Evolutionary conservation across 2,329 filamentous ascomycete genomes (phyloP).

Genomic region (Magnaporthiopsis rhizophila): DNA sequence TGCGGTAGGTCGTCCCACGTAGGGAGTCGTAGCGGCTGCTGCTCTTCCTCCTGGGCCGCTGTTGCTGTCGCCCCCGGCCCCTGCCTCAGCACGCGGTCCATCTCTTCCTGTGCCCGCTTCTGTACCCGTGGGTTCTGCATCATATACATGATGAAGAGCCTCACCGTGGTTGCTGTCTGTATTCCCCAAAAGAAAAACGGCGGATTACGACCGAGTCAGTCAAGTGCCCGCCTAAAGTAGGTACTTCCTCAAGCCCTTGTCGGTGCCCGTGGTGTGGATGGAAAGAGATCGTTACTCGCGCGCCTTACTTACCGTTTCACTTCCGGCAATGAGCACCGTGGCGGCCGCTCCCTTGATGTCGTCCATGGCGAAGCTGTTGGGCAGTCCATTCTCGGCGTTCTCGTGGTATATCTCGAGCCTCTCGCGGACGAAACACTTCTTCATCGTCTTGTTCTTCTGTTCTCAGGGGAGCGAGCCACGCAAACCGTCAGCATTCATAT

Average conservation of each 20-base stretch:
- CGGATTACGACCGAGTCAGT: neutral
- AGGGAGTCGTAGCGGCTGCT: constrained; percentile 18
- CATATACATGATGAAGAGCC: constrained; percentile 30
- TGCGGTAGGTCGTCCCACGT: constrained; percentile 14
- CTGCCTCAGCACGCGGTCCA: constrained; percentile 26
- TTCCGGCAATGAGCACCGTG: constrained; percentile 20
- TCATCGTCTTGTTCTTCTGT: constrained; percentile 1
- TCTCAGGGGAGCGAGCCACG: too few species aligned
- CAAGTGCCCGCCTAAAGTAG: too few species aligned
- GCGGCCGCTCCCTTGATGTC: constrained; percentile 22
- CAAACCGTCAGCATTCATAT: neutral
- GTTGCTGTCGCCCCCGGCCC: constrained; percentile 14
- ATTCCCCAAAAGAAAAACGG: neutral
- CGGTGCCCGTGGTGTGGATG: too few species aligned
- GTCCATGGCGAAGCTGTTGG: constrained; percentile 16
- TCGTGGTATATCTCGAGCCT: constrained; percentile 5
- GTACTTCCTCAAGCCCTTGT: neutral
- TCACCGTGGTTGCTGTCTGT: constrained; percentile 21
- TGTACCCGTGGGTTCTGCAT: constrained; percentile 30
- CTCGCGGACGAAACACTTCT: constrained; percentile 9
- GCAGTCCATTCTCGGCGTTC: constrained; percentile 4
- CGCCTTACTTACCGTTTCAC: constrained; percentile 16
- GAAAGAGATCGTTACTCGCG: too few species aligned
- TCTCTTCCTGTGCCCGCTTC: constrained; percentile 20
- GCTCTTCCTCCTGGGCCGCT: too few species aligned